These are phyloP conservation scores for Oryza longistaminata DNA, from an alignment of 176 grass and related monocot species.

Conservation along the genomic window DNA sequence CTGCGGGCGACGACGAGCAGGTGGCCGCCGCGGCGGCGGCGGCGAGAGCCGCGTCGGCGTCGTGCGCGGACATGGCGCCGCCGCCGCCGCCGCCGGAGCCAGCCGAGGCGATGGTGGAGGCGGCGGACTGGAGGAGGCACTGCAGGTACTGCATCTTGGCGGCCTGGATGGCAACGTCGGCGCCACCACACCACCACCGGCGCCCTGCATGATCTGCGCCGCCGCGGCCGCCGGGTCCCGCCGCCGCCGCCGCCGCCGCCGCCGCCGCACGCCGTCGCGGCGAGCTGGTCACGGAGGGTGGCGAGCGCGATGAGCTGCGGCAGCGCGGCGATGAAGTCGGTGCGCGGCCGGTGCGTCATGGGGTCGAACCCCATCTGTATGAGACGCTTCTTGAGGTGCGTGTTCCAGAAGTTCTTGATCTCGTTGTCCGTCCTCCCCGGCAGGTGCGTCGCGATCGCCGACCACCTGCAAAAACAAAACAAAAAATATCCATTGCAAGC, in stretches of 20 bases:
- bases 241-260: not conserved
- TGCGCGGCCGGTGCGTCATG: conserved; percentile 82
- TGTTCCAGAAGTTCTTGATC: conserved; percentile 98
- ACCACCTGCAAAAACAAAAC: conserved; percentile 48
- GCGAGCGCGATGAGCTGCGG: conserved; percentile 78
- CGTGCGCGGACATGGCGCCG: not conserved
- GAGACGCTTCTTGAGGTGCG: conserved; percentile 88
- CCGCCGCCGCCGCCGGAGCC: conserved; percentile 2
- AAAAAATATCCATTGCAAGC: conserved; percentile 4
- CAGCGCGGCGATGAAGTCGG: conserved; percentile 73
- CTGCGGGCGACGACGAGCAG: not conserved
- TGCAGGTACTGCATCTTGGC: conserved; percentile 78
- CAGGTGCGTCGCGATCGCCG: conserved; percentile 69
- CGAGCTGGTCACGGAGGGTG: conserved; percentile 53
- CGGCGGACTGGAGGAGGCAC: conserved; percentile 69
- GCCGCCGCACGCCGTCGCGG: not conserved
- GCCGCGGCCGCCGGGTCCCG: conserved; percentile 10
- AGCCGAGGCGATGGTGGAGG: conserved; percentile 40
- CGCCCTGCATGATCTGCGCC: not conserved
- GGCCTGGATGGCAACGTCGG: conserved; percentile 40
- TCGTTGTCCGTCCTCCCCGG: conserved; percentile 87
- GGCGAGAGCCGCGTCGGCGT: conserved; percentile 18
- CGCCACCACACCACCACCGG: not conserved
- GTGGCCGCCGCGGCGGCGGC: not conserved
- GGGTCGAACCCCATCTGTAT: conserved; percentile 95